Evolutionary conservation across 2,329 filamentous ascomycete genomes (phyloP).

Genomic region (Thelonectria olida): DNA sequence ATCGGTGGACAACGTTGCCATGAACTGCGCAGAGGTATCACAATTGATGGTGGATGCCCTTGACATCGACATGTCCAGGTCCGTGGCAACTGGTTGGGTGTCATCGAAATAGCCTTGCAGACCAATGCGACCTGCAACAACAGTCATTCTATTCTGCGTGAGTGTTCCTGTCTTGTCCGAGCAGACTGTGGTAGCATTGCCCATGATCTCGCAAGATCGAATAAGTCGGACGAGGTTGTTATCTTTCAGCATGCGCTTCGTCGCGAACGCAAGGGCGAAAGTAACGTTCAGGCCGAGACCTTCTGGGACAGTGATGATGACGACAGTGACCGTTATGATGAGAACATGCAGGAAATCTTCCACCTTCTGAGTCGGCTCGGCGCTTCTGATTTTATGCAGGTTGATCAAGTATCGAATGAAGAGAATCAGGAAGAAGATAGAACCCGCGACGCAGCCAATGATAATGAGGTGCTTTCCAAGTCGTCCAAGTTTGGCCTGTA

Average conservation of each 20-base stretch:
- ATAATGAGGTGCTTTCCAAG: constrained; percentile 77
- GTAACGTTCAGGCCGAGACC: constrained; percentile 69
- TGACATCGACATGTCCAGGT: constrained; percentile 31
- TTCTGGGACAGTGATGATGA: constrained; percentile 69
- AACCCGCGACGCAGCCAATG: constrained; percentile 51
- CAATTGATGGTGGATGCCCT: constrained; percentile 34
- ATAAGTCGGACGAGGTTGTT: constrained; percentile 69
- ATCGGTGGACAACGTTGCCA: constrained; percentile 44
- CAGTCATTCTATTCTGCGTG: constrained; percentile 71
- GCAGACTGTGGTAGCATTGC: constrained; percentile 70
- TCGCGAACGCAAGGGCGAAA: constrained; percentile 69
- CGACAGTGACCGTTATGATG: constrained; percentile 66
- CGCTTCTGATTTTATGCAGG: constrained; percentile 44
- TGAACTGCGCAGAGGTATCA: constrained; percentile 42
- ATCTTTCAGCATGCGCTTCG: constrained; percentile 70
- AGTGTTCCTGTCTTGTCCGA: constrained; percentile 74
- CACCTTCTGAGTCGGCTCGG: constrained; percentile 58
- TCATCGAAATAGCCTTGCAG: constrained; percentile 49
- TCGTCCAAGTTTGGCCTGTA: constrained; percentile 80
- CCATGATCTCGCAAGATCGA: constrained; percentile 71
- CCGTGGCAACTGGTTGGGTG: constrained; percentile 35
- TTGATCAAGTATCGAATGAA: constrained; percentile 51
- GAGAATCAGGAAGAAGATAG: constrained; percentile 53
- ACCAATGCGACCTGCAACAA: constrained; percentile 66
- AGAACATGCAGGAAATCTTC: constrained; percentile 67